Evolutionary conservation across 805 yeast genomes (phyloP).

Genomic region (Saccharomycopsis lassenensis): DNA sequence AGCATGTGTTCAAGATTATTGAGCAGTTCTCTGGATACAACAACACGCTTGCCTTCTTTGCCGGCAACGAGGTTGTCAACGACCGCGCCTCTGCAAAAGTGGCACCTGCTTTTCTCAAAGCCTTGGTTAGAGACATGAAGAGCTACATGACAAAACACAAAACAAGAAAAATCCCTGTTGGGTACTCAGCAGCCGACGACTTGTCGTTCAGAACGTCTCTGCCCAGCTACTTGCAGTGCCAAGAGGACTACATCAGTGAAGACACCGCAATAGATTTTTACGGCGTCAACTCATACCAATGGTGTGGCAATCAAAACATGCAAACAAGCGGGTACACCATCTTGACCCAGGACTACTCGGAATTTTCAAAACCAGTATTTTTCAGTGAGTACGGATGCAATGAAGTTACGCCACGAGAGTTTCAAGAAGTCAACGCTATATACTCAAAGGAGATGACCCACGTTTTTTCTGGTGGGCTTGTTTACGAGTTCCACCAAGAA

Average conservation of each 20-base stretch:
- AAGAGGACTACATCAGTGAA: constrained; percentile 35
- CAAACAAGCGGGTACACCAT: constrained; percentile 62
- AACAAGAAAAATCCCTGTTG: constrained; percentile 71
- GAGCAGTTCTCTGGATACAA: constrained; percentile 76
- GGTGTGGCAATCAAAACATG: constrained; percentile 77
- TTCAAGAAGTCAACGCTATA: constrained; percentile 64
- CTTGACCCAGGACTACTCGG: constrained; percentile 61
- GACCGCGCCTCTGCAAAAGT: constrained; percentile 55
- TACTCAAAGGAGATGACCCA: constrained; percentile 63
- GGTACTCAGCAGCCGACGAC: constrained; percentile 96
- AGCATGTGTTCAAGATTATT: constrained; percentile 67
- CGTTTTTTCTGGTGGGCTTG: constrained; percentile 77
- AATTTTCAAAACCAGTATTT: constrained; percentile 67
- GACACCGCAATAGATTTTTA: constrained; percentile 63
- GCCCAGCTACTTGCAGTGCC: constrained; percentile 74
- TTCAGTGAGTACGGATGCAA: constrained; percentile 92
- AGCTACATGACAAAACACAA: constrained; percentile 47
- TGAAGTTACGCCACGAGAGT: constrained; percentile 62
- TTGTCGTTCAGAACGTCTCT: constrained; percentile 62
- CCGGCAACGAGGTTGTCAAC: constrained; percentile 85
- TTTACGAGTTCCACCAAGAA: constrained; percentile 73
- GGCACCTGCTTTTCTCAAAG: constrained; percentile 68
- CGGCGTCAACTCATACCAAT: constrained; percentile 73
- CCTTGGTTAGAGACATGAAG: constrained; percentile 73
- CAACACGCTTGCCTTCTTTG: constrained; percentile 84